These are phyloP conservation scores for Trametes punicea DNA, from an alignment of 768 basidiomycete species.

Conservation along the genomic window DNA sequence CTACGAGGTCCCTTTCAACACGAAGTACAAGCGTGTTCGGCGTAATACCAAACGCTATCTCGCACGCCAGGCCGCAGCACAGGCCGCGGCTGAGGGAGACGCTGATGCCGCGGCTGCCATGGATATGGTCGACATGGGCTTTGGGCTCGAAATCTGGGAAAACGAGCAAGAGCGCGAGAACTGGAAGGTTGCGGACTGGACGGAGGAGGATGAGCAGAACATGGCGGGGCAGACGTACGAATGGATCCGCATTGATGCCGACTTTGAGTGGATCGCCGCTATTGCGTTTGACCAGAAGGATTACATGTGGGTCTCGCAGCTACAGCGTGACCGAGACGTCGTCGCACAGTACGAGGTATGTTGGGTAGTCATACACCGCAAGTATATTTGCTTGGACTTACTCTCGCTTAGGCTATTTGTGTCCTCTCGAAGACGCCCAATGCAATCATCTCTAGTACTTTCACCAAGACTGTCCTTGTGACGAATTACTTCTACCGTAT, in stretches of 20 bases:
- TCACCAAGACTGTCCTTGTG: conserved; percentile 92
- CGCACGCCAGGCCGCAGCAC: conserved; percentile 87
- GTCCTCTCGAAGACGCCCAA: conserved; percentile 81
- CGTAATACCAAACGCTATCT: conserved; percentile 95
- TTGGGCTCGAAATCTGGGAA: conserved; percentile 94
- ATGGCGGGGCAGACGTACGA: conserved; percentile 98
- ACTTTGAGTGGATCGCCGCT: conserved; percentile 97
- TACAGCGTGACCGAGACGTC: conserved; percentile 94
- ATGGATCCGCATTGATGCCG: conserved; percentile 98
- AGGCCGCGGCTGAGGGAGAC: conserved; percentile 90
- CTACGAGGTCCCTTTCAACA: conserved; percentile 98
- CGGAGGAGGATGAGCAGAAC: conserved; percentile 88
- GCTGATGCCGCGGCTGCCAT: conserved; percentile 90
- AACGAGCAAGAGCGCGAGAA: conserved; percentile 88
- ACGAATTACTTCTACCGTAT: conserved; percentile 96
- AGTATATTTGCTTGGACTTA: not conserved
- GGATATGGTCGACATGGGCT: conserved; percentile 91
- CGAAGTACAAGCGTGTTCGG: conserved; percentile 95
- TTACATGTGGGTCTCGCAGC: conserved; percentile 97
- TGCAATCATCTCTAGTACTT: conserved; percentile 82
- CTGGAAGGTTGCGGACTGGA: conserved; percentile 98
- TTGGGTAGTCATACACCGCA: not conserved
- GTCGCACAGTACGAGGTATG: conserved; percentile 94
- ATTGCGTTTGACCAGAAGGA: conserved; percentile 93
- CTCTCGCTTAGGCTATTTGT: conserved; percentile 70